Conservation (phyloP, 306 rosid species). For the Medicago arabica region DNA sequence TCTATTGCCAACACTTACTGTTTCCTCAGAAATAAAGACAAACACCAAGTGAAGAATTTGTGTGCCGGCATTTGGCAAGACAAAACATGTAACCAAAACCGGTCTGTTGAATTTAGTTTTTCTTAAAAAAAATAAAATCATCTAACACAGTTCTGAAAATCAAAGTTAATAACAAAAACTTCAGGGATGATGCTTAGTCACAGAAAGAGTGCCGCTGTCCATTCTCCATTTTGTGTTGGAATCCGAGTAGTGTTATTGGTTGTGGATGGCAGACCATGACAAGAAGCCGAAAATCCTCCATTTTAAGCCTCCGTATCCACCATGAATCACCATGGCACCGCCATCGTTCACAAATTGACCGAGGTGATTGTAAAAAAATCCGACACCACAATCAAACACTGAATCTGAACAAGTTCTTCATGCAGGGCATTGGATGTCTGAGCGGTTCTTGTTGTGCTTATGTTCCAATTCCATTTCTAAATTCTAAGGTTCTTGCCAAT, state of each 20-base stretch:
- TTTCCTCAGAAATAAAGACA: constrained; percentile 22
- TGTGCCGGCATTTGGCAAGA: background rate
- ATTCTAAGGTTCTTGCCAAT: constrained; percentile 20
- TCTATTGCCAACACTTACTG: constrained; percentile 4
- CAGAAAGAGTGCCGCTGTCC: background rate
- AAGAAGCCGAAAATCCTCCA: too few species aligned
- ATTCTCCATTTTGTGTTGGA: background rate
- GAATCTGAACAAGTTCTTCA: background rate
- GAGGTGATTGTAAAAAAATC: too few species aligned
- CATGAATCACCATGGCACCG: too few species aligned
- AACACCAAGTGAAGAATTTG: background rate
- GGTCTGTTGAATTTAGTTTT: background rate
- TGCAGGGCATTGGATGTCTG: constrained; percentile 11
- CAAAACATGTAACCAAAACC: constrained; percentile 23
- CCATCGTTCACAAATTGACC: too few species aligned
- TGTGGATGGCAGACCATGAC: too few species aligned
- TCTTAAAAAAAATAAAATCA: background rate
- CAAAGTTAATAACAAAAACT: background rate
- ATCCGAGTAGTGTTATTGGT: too few species aligned
- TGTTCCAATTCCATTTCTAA: constrained; percentile 25
- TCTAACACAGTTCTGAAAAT: constrained; percentile 13
- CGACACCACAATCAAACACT: too few species aligned
- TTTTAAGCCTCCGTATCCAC: too few species aligned
- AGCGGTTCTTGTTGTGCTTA: background rate
- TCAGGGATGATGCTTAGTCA: background rate